These are phyloP conservation scores for Quercus berberidifolia DNA, from an alignment of 306 rosid genomes.

Conservation along the genomic window DNA sequence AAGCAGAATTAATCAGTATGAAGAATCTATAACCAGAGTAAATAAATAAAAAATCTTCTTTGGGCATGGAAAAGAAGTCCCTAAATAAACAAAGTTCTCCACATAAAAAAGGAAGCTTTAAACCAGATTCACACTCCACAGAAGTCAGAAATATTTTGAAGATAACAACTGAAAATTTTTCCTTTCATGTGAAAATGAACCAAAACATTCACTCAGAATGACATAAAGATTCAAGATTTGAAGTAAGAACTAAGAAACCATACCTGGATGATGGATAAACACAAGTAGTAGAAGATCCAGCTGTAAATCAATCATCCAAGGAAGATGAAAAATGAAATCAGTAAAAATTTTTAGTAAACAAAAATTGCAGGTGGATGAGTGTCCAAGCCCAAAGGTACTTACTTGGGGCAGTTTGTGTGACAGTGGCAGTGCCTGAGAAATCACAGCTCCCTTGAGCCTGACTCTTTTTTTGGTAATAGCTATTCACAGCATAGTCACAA, in stretches of 20 bases:
- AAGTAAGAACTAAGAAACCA: constrained; percentile 6
- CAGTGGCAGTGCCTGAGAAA: constrained; percentile 59
- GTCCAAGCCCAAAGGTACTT: not conserved
- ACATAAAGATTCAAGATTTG: not conserved
- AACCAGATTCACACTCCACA: constrained; percentile 11
- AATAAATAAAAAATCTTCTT: not conserved
- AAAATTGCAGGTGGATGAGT: not conserved
- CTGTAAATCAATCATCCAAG: constrained; percentile 42
- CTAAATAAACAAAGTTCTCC: not conserved
- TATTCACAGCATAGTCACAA: constrained; percentile 83
- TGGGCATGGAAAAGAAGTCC: not conserved
- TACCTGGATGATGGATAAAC: constrained; percentile 79
- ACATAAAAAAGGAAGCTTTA: not conserved
- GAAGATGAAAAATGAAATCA: constrained; percentile 5
- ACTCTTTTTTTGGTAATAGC: constrained; percentile 81
- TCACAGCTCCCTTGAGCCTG: constrained; percentile 71
- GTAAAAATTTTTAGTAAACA: constrained; percentile 2
- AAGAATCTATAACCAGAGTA: not conserved
- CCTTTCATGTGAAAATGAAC: not conserved
- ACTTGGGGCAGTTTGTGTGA: constrained; percentile 59
- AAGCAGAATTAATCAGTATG: no score
- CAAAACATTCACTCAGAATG: not conserved
- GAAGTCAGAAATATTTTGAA: not conserved
- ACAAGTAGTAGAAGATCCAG: constrained; percentile 51
- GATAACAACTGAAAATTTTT: not conserved